Evolutionary conservation across 2,329 filamentous ascomycete species (phyloP).

Genomic region (Penicillium occitanis): DNA sequence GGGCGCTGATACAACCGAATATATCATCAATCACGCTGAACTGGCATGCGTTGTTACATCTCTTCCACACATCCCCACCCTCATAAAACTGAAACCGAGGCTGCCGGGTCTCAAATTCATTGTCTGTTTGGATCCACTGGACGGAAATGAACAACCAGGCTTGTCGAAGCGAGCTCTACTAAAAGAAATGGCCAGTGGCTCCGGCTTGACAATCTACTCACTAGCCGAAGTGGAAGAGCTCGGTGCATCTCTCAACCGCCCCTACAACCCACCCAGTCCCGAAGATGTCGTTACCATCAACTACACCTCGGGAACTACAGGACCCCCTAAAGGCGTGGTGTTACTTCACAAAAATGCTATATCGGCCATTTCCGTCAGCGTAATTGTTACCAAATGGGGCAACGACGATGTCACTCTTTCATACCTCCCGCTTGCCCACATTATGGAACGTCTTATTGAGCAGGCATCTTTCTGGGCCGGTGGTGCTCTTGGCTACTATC

Average conservation of each 20-base stretch:
- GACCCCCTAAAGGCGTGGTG: slow-evolving; percentile 63
- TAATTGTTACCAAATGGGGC: slow-evolving; percentile 46
- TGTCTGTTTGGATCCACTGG: slow-evolving; percentile 78
- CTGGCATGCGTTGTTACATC: slow-evolving; percentile 74
- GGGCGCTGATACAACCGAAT: slow-evolving; percentile 86
- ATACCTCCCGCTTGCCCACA: slow-evolving; percentile 91
- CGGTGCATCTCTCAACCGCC: slow-evolving; percentile 67
- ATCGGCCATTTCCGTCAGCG: slow-evolving; percentile 64
- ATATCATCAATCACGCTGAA: slow-evolving; percentile 88
- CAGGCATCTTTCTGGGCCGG: slow-evolving; percentile 71
- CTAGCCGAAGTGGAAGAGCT: slow-evolving; percentile 79
- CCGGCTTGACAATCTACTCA: slow-evolving; percentile 76
- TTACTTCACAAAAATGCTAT: slow-evolving; percentile 80
- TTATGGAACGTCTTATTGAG: slow-evolving; percentile 84
- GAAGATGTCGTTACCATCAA: slow-evolving; percentile 77
- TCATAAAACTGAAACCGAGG: slow-evolving; percentile 76
- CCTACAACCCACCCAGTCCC: slow-evolving; percentile 68
- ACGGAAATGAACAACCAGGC: slow-evolving; percentile 72
- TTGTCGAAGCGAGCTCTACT: slow-evolving; percentile 78
- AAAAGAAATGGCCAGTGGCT: slow-evolving; percentile 68
- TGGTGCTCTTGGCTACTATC: slow-evolving; percentile 83
- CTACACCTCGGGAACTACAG: slow-evolving; percentile 66
- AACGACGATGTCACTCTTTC: slow-evolving; percentile 68
- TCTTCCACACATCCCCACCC: slow-evolving; percentile 74
- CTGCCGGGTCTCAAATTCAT: slow-evolving; percentile 83